Conservation (phyloP, 2,329 filamentous ascomycete species). For the Fusarium odoratissimum region DNA sequence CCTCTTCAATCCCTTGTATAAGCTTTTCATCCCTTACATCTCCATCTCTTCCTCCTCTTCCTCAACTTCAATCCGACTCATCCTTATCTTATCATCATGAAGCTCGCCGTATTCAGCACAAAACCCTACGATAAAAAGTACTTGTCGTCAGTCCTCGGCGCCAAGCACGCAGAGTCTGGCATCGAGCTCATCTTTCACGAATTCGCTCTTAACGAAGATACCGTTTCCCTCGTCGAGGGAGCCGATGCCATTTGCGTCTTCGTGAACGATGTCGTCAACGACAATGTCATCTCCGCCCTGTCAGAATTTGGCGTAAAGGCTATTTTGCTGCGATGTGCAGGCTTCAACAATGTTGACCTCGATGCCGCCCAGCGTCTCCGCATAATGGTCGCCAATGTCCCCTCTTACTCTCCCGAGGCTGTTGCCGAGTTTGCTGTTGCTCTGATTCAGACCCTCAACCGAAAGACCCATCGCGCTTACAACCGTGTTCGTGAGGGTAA, state of each 20-base stretch:
- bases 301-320: slow-evolving; percentile 63
- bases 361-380: slow-evolving; percentile 63
- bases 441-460: slow-evolving; percentile 74
- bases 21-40: background rate
- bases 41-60: background rate
- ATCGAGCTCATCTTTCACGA: slow-evolving; percentile 68
- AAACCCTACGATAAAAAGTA: slow-evolving; percentile 72
- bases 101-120: slow-evolving; percentile 72
- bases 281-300: slow-evolving; percentile 63
- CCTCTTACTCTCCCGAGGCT: slow-evolving; percentile 75
- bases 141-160: slow-evolving; percentile 57
- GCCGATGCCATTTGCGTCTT: slow-evolving; percentile 73
- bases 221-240: slow-evolving; percentile 63
- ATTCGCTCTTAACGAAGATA: slow-evolving; percentile 66
- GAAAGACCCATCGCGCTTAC: slow-evolving; percentile 75
- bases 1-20: background rate
- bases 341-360: slow-evolving; percentile 76
- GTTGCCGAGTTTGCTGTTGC: slow-evolving; percentile 78
- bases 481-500: slow-evolving; percentile 76
- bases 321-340: slow-evolving; percentile 74
- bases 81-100: slow-evolving; percentile 53
- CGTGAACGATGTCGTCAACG: slow-evolving; percentile 71
- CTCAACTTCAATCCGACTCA: background rate
- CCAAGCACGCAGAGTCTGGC: slow-evolving; percentile 48
- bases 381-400: slow-evolving; percentile 73